Percentiles rank a stretch among this genome's conserved stretches.
phyloP scores from a whole-genome alignment of 352 stramenopile species.

The Phytopythium chamaehyphon region DNA sequence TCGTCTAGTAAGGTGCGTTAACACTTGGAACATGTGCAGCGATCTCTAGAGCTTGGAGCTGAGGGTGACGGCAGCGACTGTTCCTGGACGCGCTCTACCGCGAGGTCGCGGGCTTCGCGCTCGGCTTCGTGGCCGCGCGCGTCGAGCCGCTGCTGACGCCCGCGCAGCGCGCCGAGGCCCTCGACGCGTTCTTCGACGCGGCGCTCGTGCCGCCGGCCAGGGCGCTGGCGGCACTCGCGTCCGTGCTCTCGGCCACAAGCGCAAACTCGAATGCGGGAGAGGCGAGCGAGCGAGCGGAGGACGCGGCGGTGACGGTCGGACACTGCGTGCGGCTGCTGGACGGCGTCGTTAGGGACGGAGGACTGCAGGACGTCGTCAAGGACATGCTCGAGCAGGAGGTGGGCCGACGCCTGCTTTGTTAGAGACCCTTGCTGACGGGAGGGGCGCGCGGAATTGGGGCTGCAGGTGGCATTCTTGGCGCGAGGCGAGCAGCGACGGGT shows the following conservation, averaged over 20 bases:
- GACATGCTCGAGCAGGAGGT: conserved; percentile 35
- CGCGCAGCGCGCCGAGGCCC: conserved; percentile 29
- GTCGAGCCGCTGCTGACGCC: conserved; percentile 45
- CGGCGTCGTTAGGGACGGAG: conserved; percentile 15
- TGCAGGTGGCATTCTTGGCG: neutral
- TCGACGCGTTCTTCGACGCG: conserved; percentile 60
- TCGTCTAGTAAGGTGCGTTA: conserved; percentile 47
- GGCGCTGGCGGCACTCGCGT: conserved; percentile 24
- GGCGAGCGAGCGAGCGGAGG: conserved; percentile 13
- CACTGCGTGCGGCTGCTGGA: conserved; percentile 53
- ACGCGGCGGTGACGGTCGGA: conserved; percentile 28
- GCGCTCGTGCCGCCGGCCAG: conserved; percentile 28
- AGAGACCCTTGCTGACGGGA: neutral
- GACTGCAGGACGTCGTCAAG: conserved; percentile 24
- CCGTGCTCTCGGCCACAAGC: conserved; percentile 29
- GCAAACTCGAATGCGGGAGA: neutral
- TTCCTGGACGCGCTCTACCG: conserved; percentile 58
- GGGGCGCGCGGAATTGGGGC: neutral
- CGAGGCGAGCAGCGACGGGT: neutral
- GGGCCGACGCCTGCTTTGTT: neutral
- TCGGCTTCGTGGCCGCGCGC: conserved; percentile 50
- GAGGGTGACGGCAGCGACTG: conserved; percentile 24
- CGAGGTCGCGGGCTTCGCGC: conserved; percentile 42
- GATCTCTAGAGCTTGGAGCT: conserved; percentile 1
- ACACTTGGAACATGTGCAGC: too few relatives aligned